Conservation (phyloP, 768 basidiomycete species). For the Mycena amicta region DNA sequence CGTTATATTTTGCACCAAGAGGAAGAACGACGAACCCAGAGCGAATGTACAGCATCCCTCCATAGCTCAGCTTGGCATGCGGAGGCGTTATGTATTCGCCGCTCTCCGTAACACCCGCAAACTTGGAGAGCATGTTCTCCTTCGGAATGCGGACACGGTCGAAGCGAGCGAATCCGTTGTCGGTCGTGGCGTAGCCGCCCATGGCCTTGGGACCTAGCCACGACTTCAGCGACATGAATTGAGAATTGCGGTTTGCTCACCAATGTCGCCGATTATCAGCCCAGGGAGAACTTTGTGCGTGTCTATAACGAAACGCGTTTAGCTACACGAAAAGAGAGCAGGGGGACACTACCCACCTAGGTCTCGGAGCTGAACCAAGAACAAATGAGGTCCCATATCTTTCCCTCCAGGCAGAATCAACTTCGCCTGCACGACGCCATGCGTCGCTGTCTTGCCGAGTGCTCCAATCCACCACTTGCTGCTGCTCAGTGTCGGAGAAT, state of each 20-base stretch:
- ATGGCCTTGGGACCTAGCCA: slow-evolving; percentile 65
- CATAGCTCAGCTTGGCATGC: slow-evolving; percentile 75
- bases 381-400: slow-evolving; percentile 73
- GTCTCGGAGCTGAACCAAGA: slow-evolving; percentile 72
- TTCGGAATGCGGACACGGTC: slow-evolving; percentile 67
- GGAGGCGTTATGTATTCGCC: slow-evolving; percentile 67
- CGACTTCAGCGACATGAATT: no score
- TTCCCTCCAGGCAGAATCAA: slow-evolving; percentile 63
- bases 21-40: slow-evolving; percentile 57
- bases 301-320: slow-evolving; percentile 39
- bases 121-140: slow-evolving; percentile 74
- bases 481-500: slow-evolving; percentile 74
- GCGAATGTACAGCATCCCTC: slow-evolving; percentile 77
- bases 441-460: slow-evolving; percentile 71
- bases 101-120: slow-evolving; percentile 67
- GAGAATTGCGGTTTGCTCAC: no score
- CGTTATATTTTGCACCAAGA: no score
- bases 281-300: slow-evolving; percentile 63
- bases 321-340: neutral
- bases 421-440: slow-evolving; percentile 77
- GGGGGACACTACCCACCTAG: no score
- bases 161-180: slow-evolving; percentile 73
- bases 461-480: slow-evolving; percentile 86
- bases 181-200: slow-evolving; percentile 49
- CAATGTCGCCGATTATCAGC: slow-evolving; percentile 76